Evolutionary conservation across 805 yeast species (phyloP).

Genomic region (Wickerhamiella lipophila): DNA sequence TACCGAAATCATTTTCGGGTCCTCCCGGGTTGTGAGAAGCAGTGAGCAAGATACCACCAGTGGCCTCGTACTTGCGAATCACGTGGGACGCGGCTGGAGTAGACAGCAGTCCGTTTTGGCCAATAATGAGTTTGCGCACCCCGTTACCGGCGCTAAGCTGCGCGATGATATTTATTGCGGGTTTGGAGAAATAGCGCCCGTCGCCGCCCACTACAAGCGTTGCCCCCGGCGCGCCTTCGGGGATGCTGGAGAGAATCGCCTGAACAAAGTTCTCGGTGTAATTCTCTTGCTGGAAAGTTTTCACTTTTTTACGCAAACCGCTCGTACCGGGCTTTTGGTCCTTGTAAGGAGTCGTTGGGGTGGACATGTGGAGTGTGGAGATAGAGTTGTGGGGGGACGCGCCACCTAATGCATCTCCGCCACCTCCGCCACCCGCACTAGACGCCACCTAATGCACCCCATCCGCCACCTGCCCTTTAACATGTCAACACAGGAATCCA

Average conservation of each 20-base stretch:
- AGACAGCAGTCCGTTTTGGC: slow-evolving; percentile 76
- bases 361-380: slow-evolving; percentile 1
- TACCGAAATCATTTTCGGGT: slow-evolving; percentile 81
- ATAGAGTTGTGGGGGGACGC: not conserved
- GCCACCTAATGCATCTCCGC: too few species aligned
- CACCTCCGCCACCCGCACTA: too few species aligned
- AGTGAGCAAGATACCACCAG: slow-evolving; percentile 93
- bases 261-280: slow-evolving; percentile 93
- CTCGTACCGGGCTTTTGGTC: slow-evolving; percentile 99
- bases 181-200: slow-evolving; percentile 82
- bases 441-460: not conserved
- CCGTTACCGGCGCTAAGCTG: slow-evolving; percentile 85
- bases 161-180: slow-evolving; percentile 68
- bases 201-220: slow-evolving; percentile 92
- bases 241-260: slow-evolving; percentile 71
- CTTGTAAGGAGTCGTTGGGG: slow-evolving; percentile 59
- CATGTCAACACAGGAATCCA: not conserved
- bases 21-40: slow-evolving; percentile 99
- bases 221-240: slow-evolving; percentile 69
- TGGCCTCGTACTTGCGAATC: slow-evolving; percentile 54
- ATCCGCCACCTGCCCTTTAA: not conserved
- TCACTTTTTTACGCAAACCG: slow-evolving; percentile 85
- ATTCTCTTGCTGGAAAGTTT: slow-evolving; percentile 61
- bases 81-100: slow-evolving; percentile 96
- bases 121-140: slow-evolving; percentile 70